phyloP scores from a whole-genome alignment of 2,329 filamentous ascomycete species.

The Fusarium brevicatenulatum region DNA sequence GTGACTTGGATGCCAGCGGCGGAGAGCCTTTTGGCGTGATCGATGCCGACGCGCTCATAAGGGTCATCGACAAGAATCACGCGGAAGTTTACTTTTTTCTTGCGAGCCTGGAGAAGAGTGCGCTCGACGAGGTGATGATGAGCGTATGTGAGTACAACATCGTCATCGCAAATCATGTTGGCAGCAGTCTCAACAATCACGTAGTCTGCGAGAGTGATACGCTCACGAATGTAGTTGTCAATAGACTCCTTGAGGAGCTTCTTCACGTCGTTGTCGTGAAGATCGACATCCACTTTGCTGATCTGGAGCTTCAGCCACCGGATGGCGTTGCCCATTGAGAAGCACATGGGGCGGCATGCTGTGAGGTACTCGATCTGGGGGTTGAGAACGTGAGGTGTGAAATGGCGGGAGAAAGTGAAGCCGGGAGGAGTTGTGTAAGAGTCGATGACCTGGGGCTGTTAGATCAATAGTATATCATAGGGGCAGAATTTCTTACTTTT shows the following conservation, averaged over 20 bases:
- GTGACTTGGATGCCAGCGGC: conserved; percentile 78
- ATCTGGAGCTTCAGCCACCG: conserved; percentile 94
- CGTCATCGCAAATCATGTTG: conserved; percentile 79
- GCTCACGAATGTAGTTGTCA: conserved; percentile 89
- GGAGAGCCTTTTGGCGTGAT: conserved; percentile 74
- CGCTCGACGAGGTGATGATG: conserved; percentile 88
- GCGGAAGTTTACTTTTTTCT: conserved; percentile 77
- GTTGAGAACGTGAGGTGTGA: conserved; percentile 89
- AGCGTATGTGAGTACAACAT: conserved; percentile 87
- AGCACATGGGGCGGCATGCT: conserved; percentile 93
- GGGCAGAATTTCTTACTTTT: conserved; percentile 62
- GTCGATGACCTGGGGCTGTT: conserved; percentile 75
- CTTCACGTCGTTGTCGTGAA: conserved; percentile 85
- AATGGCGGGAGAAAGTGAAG: conserved; percentile 87
- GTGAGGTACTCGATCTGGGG: conserved; percentile 96
- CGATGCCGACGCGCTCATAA: conserved; percentile 62
- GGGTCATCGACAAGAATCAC: conserved; percentile 85
- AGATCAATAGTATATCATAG: conserved; percentile 11
- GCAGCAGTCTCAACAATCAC: conserved; percentile 83
- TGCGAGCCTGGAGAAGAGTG: conserved; percentile 77
- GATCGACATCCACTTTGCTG: conserved; percentile 87
- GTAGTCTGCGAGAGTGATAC: conserved; percentile 85
- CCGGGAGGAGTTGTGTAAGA: conserved; percentile 90
- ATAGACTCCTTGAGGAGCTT: conserved; percentile 80
- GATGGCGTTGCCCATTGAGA: conserved; percentile 97